Evolutionary conservation across 306 rosid genomes (phyloP).

Genomic region (Luffa aegyptiaca): DNA sequence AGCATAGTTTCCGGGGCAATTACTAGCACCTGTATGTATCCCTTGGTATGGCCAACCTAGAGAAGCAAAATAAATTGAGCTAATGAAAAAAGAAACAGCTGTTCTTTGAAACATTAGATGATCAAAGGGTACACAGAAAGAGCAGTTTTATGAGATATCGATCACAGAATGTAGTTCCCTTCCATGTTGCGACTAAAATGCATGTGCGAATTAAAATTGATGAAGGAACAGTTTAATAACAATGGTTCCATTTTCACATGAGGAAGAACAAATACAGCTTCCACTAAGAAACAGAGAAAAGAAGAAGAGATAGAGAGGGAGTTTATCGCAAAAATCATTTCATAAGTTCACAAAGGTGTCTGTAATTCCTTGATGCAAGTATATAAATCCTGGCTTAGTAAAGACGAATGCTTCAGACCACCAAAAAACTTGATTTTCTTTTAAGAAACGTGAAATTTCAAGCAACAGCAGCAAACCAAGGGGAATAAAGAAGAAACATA

Average conservation of each 20-base stretch:
- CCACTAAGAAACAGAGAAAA: not conserved
- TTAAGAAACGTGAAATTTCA: not conserved
- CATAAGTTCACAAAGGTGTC: not conserved
- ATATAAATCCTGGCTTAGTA: not conserved
- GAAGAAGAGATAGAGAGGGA: not conserved
- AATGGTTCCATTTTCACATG: not conserved
- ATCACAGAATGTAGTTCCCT: slow-evolving; percentile 2
- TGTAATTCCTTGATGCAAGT: not conserved
- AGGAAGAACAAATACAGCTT: not conserved
- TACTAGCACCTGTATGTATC: slow-evolving; percentile 85
- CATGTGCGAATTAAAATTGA: not conserved
- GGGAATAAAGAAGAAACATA: not conserved
- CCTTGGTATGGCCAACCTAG: slow-evolving; percentile 97
- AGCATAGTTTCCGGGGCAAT: slow-evolving; percentile 57
- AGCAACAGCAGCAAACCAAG: not conserved
- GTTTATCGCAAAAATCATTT: not conserved
- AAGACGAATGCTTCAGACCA: not conserved
- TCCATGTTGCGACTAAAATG: not conserved
- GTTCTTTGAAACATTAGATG: not conserved
- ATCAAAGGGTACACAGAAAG: not conserved
- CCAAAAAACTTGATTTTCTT: not conserved
- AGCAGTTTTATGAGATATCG: not conserved
- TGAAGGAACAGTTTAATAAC: not conserved
- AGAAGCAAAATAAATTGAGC: slow-evolving; percentile 18
- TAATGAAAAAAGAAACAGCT: slow-evolving; percentile 8